Conservation (phyloP, 2,329 filamentous ascomycete genomes). For the Apiospora kogelbergensis region DNA sequence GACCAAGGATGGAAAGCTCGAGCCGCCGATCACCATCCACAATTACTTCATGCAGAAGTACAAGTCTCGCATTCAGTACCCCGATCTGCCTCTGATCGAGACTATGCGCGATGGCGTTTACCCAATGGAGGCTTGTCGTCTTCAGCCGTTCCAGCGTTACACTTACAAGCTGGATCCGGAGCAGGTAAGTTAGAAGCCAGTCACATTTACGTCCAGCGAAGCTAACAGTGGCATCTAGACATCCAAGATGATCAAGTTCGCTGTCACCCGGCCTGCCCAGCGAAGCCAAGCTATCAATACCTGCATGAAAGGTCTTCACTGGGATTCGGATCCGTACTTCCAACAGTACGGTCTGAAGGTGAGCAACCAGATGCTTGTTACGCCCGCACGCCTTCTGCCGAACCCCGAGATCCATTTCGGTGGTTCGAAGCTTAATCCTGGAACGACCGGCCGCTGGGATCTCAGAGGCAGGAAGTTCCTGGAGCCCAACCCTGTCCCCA, state of each 20-base stretch:
- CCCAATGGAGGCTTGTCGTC: constrained; percentile 60
- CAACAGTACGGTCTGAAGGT: constrained; percentile 73
- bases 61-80: constrained; percentile 45
- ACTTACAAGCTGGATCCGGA: constrained; percentile 58
- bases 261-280: constrained; percentile 71
- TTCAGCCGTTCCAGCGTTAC: constrained; percentile 59
- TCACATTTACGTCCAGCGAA: neutral
- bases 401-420: constrained; percentile 72
- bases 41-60: constrained; percentile 61
- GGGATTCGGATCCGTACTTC: constrained; percentile 68
- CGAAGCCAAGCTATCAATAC: constrained; percentile 69
- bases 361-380: constrained; percentile 60
- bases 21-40: constrained; percentile 38
- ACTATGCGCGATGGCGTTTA: constrained; percentile 55
- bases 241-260: constrained; percentile 86
- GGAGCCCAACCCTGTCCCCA: constrained; percentile 56
- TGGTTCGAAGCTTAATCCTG: constrained; percentile 57
- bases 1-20: neutral
- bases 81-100: constrained; percentile 56
- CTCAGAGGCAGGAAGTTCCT: constrained; percentile 79
- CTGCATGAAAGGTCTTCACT: constrained; percentile 67
- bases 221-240: constrained; percentile 52
- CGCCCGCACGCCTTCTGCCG: constrained; percentile 69
- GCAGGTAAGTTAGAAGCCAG: constrained; percentile 40
- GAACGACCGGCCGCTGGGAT: constrained; percentile 78